Base-by-base conservation (phyloP, 2,329 filamentous ascomycete genomes). In the Fusarium proliferatum region DNA sequence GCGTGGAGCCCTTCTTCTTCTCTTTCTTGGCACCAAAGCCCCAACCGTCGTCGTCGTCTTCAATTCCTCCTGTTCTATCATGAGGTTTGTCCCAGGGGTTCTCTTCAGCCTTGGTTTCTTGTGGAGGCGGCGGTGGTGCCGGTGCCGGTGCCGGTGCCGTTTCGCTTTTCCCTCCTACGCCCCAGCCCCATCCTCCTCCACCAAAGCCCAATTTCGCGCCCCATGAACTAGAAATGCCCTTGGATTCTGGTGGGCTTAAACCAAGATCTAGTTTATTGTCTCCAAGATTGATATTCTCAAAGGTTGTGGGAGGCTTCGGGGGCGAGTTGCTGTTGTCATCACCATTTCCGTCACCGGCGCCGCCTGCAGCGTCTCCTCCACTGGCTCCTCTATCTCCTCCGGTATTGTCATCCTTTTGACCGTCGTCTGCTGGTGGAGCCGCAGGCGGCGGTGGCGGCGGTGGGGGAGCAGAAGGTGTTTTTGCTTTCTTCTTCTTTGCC, bases 251-350 rank as follows among this genome's bases (percentile, higher is more conserved):
- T n/a, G 83, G 79, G 56, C 86, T 87, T 75, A 90, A 86, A 67
- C 85, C 87, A 19, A 90, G 78, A 69, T 91, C 88, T 10, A 90
- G 78, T 62, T 89, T 88, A 63, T 92, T 90, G 72, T 91, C 88
- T n/a, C 80, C 80, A 33, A 94, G 81, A 76, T 90, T 92, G 73
- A 94, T 90, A 34, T 94, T 91, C 49, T 82, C 81, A n/a, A 48
- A 86, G 82, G 53, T 76, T 21, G 73, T 76, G 6, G 80, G 75
- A 23, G 79, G 77, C 34, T 56, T 74, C 4, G 80, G 75, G 26
- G 80, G 72, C 13, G 79, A 78, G 21, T 86, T 87, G 84, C 85
- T 77, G 85, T 88, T 45, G 79, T 64, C 55, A 78, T 79, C 19
- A 74, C 59, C 80, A 46, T 83, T 81, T 55, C 80, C 81, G 39